Evolutionary conservation across 805 yeast species (phyloP).

Genomic region (Starmerella ratchasimensis): DNA sequence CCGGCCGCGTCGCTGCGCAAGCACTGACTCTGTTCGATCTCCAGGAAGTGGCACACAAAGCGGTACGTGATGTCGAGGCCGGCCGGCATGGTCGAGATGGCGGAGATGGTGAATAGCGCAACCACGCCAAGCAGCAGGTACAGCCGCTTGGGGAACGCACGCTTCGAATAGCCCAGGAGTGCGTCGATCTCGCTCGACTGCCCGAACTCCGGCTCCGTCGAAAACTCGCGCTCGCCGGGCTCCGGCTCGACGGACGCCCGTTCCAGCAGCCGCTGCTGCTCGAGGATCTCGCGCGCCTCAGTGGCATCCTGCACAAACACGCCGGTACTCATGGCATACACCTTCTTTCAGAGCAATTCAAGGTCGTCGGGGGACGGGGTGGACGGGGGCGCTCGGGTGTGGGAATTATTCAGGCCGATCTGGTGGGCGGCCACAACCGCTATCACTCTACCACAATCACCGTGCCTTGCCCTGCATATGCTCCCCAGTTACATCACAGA

Average conservation of each 20-base stretch:
- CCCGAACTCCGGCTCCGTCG: too few species aligned
- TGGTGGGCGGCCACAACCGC: too few species aligned
- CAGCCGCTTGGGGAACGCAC: constrained; percentile 15
- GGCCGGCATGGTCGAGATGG: constrained; percentile 16
- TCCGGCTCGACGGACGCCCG: constrained; percentile 18
- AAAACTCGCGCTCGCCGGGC: constrained; percentile 3
- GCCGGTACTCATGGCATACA: constrained; percentile 7
- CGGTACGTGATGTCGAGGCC: constrained; percentile 18
- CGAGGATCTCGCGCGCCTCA: constrained; percentile 10
- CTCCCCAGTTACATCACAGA: too few species aligned
- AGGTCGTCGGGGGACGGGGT: too few species aligned
- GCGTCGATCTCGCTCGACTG: too few species aligned
- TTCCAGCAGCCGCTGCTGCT: constrained; percentile 12
- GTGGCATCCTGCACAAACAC: constrained; percentile 12
- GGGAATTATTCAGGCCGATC: too few species aligned
- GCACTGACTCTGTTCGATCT: constrained; percentile 14
- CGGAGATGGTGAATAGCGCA: constrained; percentile 7
- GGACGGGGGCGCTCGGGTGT: too few species aligned
- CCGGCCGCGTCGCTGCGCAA: constrained; percentile 14
- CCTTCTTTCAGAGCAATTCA: too few species aligned
- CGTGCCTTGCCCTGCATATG: too few species aligned
- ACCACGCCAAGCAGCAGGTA: constrained; percentile 9
- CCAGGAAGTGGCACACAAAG: constrained; percentile 16
- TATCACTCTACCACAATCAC: too few species aligned
- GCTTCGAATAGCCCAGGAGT: constrained; percentile 17